Conservation (phyloP, 176 grass and related monocot genomes). For the Puccinellia tenuiflora region DNA sequence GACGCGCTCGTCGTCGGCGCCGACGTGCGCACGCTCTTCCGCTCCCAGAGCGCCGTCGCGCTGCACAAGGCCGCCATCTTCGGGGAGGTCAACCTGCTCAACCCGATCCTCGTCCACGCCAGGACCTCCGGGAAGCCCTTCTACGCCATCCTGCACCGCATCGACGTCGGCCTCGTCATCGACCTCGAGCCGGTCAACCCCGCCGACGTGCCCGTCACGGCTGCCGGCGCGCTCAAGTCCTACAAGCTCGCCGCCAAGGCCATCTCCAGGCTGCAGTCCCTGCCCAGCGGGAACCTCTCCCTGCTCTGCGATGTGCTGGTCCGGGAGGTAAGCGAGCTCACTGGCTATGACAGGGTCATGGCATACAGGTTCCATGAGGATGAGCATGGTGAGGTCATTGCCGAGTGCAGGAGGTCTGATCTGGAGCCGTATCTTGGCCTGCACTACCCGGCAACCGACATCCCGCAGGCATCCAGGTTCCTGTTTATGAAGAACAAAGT, state of each 20-base stretch:
- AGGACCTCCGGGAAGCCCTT: constrained; percentile 88
- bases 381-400: constrained; percentile 91
- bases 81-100: constrained; percentile 75
- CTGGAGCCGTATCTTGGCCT: constrained; percentile 87
- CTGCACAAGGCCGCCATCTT: constrained; percentile 82
- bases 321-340: constrained; percentile 79
- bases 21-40: constrained; percentile 73
- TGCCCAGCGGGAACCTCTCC: constrained; percentile 88
- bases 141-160: constrained; percentile 84
- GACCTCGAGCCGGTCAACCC: constrained; percentile 91
- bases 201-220: constrained; percentile 66
- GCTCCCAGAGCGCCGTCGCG: constrained; percentile 58
- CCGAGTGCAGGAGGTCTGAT: constrained; percentile 80
- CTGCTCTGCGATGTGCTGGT: constrained; percentile 89
- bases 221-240: constrained; percentile 71
- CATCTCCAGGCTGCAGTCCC: constrained; percentile 79
- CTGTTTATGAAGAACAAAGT: constrained; percentile 99
- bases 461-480: constrained; percentile 84
- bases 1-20: constrained; percentile 55
- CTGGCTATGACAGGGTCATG: constrained; percentile 92
- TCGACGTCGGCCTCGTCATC: constrained; percentile 78
- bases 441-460: constrained; percentile 97
- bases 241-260: constrained; percentile 97
- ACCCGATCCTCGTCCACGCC: constrained; percentile 90
- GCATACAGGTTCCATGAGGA: constrained; percentile 96